Evolutionary conservation across 1,139 yeast species (phyloP).

Genomic region (Pichia sp.): DNA sequence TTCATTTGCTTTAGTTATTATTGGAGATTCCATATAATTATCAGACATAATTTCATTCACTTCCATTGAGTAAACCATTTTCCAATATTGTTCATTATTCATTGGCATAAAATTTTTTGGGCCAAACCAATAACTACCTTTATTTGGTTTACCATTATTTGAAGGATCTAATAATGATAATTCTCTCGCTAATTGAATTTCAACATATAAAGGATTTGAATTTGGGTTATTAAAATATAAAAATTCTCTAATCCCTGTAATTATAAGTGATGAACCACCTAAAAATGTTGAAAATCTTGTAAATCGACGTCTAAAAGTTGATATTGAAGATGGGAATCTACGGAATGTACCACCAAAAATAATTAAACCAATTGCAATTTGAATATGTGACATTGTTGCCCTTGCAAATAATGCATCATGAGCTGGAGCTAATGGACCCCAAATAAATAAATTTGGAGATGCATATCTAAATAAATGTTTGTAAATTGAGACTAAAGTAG

Average conservation of each 20-base stretch:
- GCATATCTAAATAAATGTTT: conserved; percentile 25
- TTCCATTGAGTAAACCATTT: conserved; percentile 17
- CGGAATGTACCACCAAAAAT: conserved; percentile 16
- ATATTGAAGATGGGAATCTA: conserved; percentile 5
- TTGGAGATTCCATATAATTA: conserved; percentile 14
- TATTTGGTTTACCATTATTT: conserved; percentile 15
- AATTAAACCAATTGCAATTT: conserved; percentile 20
- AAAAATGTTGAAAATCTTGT: conserved; percentile 6
- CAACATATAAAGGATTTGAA: conserved; percentile 26
- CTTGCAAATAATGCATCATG: conserved; percentile 26
- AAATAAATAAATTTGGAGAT: conserved; percentile 24
- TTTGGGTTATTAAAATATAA: conserved; percentile 12
- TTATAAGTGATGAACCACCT: conserved; percentile 11
- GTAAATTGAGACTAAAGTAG: conserved; percentile 12
- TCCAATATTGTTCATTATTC: conserved; percentile 20
- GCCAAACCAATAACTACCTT: conserved; percentile 23
- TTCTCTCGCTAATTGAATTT: conserved; percentile 23
- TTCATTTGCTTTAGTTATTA: conserved; percentile 9
- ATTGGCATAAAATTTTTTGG: conserved; percentile 29
- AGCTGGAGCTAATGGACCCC: conserved; percentile 30
- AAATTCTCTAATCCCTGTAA: conserved; percentile 13
- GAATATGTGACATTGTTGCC: conserved; percentile 20
- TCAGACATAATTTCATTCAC: conserved; percentile 17
- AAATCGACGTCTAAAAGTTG: conserved; percentile 5
- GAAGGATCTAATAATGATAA: conserved; percentile 13